Base-by-base conservation (phyloP, 1,284 basidiomycete genomes). In the Schizophyllum commune region DNA sequence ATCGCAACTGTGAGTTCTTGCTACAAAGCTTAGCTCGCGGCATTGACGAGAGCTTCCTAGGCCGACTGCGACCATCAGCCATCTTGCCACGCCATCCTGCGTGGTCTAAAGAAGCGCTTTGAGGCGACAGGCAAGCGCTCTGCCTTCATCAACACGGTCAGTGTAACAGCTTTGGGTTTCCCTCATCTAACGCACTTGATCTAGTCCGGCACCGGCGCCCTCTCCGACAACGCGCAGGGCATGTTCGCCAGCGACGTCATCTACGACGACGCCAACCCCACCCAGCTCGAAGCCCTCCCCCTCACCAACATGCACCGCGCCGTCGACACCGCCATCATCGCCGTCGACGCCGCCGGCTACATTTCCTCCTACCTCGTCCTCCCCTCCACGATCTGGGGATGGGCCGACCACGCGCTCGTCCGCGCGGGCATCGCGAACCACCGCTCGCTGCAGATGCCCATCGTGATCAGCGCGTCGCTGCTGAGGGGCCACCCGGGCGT, bases 71-170 rank as follows among this genome's bases (percentile, higher is more conserved):
- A 80, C 60, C 70, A 78, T 59, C 62, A 77, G 2, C 68, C 66
- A 9, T 74, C 78, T 1, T 74, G 75, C 0, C 64, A 74, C 39
- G 77, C 78, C 1, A 78, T 78, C n/a, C 64, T 84, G 52, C 68
- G 66, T 9, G 82, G 82, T 0, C 63, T 80, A 59, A 77, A 74
- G 69, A 75, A 73, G 59, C 71, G 77, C 32, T 74, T 77, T 60
- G 72, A 77, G 21, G 70, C 66, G 27, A 75, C 74, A n/a, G 79
- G 79, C 8, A 74, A 71, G 11, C 62, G 70, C 5, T 75, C 80
- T 1, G 74, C 78, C 52, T 72, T 81, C 51, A 83, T 85, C 54
- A 79, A 84, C 66, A 83, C 81, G 0, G 82, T 83, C 63, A 58
- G 78, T 70, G 6, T 57, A 19, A n/a, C 47, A n/a, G 11, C 52